Base-by-base conservation (phyloP, 2,329 filamentous ascomycete species). In the Ceratocystis harringtonii region DNA sequence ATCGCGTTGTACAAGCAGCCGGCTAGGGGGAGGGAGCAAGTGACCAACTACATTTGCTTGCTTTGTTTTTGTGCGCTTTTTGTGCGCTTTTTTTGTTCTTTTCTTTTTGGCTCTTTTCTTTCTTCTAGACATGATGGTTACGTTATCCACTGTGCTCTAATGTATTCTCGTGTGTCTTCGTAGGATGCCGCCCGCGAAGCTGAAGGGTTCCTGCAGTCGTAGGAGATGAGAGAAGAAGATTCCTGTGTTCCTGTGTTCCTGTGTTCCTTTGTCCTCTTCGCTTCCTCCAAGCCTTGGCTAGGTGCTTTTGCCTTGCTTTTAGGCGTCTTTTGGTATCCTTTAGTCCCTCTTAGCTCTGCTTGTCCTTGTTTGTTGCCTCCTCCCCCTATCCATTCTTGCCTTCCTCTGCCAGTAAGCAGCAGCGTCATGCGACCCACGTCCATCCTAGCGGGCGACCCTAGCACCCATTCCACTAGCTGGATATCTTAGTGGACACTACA, bases 321-420 rank as follows among this genome's bases (percentile, higher is more conserved):
- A 10, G n/a, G 5, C 22, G 22, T 19, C 6, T 50, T 50, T 48
- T 48, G 17, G 44, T 48, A 19, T n/a, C 44, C 44, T 48, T 48
- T 48, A 15, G 12, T 48, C 17, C 17, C 22, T 50, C 25, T 52
- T 52, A 22, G 48, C 48, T 19, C 44, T 25, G 12, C 2, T 25
- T 52, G 19, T 52, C 19, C 48, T 52, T 52, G 10, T 15, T 19
- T 25, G 8, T 25, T 28, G n/a, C 45, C n/a, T 19, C 8, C 19
- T 25, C 48, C 48, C 48, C 48, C 25, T 32, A 19, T 41, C 32
- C 25, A 32, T 63, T 63, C 15, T 52, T 62, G 65, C 48, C 15
- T 57, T 41, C 44, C 64, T 58, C 30, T 63, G 48, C 45, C 62
- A 28, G 64, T 66, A 63, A 15, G 17, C 19, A 52, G 22, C 52